Evolutionary conservation across 1,284 basidiomycete species (phyloP), one percentile per base, ranked within the genome.

Genomic region (Blastosporella zonata): DNA sequence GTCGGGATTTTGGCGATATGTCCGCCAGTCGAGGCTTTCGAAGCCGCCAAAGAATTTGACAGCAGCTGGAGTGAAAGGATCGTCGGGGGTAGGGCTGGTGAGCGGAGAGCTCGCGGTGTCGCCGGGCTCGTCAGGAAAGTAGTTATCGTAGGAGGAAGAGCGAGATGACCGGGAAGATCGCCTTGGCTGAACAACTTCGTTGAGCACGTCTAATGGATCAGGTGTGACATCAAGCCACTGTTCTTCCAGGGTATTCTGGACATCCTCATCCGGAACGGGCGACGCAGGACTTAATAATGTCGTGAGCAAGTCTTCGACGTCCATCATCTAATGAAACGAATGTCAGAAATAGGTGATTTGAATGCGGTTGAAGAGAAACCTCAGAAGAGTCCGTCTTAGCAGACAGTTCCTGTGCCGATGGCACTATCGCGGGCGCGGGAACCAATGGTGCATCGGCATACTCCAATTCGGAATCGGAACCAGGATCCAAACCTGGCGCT

Each of bases 21-120:
- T 49, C 22, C 61, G 47, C 68, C 71, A 75, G 20, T 64, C 68
- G 20, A 67, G 51, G 10, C 66, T 61, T 8, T 59, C 58, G 49
- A 66, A 64, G 1, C 62, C 65, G 2, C 64, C 67, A 41, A 60
- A 65, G 0, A 53, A 55, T 25, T 46, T 53, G 4, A 40, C 6
- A 6, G 56, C 36, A n/a, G 49, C 25, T 10, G 52, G 53, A 25
- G 53, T 31, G 25, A 55, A 47, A 35, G 13, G 21, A 10, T 56
- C 54, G 1, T 52, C 50, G 2, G 52, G 50, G 13, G 49, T 48
- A 15, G 48, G 49, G 23, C 42, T 49, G 7, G 43, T 40, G 18
- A 38, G 27, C 2, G 47, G 45, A 15, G 56, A 53, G 17, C 49
- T 47, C 27, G 13, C 39, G 3, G 50, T 40, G 15, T 47, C 47